These are phyloP conservation scores for Mycena indigotica DNA, from an alignment of 768 basidiomycete species.

Conservation along the genomic window DNA sequence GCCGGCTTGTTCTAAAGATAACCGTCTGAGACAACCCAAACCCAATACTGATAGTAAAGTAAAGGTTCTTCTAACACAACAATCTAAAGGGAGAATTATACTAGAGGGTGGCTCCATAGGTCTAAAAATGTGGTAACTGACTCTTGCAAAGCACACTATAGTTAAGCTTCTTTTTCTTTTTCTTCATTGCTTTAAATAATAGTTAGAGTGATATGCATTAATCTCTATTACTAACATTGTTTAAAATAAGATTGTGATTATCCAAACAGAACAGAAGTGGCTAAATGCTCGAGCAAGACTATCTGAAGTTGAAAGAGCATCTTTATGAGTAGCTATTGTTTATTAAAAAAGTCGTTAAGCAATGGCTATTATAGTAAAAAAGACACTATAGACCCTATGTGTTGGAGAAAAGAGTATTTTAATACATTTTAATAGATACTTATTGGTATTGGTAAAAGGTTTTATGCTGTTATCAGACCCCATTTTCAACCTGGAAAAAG, in stretches of 20 bases:
- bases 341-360: neutral
- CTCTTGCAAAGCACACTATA: neutral
- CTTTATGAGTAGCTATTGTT: neutral
- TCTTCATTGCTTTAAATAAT: neutral
- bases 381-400: neutral
- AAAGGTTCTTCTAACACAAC: no score
- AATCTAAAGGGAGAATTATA: no score
- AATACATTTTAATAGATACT: neutral
- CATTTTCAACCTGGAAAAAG: neutral
- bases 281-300: neutral
- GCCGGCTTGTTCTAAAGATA: no score
- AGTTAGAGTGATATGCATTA: neutral
- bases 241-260: neutral
- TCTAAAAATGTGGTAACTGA: no score
- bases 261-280: neutral
- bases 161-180: neutral
- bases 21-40: no score
- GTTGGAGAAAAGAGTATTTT: neutral
- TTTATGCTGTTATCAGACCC: neutral
- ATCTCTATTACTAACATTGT: neutral
- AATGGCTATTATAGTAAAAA: no score
- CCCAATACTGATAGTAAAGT: no score
- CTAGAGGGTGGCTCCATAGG: no score
- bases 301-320: neutral
- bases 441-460: neutral